Evolutionary conservation across 2,329 filamentous ascomycete genomes (phyloP).

Genomic region (Colletotrichum sp.): DNA sequence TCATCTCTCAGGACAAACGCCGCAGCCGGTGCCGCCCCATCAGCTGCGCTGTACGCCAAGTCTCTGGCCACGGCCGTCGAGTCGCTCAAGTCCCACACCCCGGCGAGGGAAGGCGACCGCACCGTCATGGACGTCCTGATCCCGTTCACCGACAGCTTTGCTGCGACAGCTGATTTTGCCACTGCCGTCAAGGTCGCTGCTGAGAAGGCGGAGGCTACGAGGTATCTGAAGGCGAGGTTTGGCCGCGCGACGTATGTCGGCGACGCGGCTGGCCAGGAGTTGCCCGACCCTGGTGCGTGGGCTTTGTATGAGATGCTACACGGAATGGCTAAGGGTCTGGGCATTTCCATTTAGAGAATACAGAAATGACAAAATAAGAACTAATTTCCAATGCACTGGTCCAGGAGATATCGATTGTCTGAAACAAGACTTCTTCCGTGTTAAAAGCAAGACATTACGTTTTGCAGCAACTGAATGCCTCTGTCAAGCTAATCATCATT

Average conservation of each 20-base stretch:
- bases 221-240: slow-evolving; percentile 30
- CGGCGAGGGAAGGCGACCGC: slow-evolving; percentile 30
- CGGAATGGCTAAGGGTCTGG: background rate
- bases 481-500: background rate
- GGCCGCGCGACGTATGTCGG: slow-evolving; percentile 33
- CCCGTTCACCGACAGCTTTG: slow-evolving; percentile 25
- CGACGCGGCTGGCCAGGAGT: slow-evolving; percentile 29
- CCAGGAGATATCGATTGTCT: background rate
- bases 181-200: slow-evolving; percentile 43
- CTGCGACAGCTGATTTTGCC: slow-evolving; percentile 15
- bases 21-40: background rate
- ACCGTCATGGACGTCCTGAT: slow-evolving; percentile 28
- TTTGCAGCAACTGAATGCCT: accelerated
- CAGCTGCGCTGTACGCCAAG: slow-evolving; percentile 22
- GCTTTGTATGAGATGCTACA: slow-evolving; percentile 31
- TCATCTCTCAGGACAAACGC: slow-evolving; percentile 20
- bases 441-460: too few relatives aligned
- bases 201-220: slow-evolving; percentile 32
- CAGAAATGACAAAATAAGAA: background rate
- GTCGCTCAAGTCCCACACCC: slow-evolving; percentile 29
- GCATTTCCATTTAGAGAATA: background rate
- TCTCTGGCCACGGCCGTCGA: slow-evolving; percentile 25
- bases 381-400: background rate
- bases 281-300: slow-evolving; percentile 36
- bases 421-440: too few relatives aligned